Percentiles rank a stretch among this genome's conserved stretches.
These are phyloP conservation scores for Aspergillus jensenii DNA, from an alignment of 2,329 filamentous ascomycete genomes.

Conservation along the genomic window DNA sequence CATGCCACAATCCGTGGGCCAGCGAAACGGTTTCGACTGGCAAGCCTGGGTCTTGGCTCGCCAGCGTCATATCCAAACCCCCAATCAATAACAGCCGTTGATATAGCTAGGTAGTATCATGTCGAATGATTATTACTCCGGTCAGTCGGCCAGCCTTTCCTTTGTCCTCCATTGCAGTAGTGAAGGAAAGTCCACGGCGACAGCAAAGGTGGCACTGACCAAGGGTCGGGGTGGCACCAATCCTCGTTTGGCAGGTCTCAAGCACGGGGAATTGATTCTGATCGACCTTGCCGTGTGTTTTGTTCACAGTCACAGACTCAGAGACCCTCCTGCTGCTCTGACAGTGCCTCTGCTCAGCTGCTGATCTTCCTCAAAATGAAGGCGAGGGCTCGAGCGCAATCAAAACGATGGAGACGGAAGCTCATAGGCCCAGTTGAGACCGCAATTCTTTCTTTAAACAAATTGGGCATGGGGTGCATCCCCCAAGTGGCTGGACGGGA, in stretches of 20 bases:
- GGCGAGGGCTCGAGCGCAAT: conserved; percentile 8
- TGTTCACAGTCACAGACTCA: background rate
- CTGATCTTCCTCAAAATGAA: conserved; percentile 10
- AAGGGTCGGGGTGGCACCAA: conserved; percentile 5
- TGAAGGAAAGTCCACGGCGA: conserved; percentile 4
- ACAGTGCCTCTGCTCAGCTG: conserved; percentile 9
- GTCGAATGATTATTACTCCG: conserved; percentile 2
- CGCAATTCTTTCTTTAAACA: conserved; percentile 6
- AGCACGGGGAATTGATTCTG: conserved; percentile 13
- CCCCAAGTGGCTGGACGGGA: conserved; percentile 25
- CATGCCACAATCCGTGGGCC: conserved; percentile 15
- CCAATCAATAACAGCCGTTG: conserved; percentile 1
- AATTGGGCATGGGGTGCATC: conserved; percentile 11
- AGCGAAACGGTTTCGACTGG: conserved; percentile 18
- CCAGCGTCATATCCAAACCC: background rate
- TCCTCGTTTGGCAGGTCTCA: background rate
- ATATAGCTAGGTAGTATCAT: conserved; percentile 3
- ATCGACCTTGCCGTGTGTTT: conserved; percentile 9
- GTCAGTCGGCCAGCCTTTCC: background rate
- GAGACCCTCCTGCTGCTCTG: background rate
- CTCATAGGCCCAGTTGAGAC: background rate
- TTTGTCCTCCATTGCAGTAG: background rate
- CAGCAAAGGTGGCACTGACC: conserved; percentile 8
- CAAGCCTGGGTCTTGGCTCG: conserved; percentile 1
- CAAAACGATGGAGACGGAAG: background rate